Base-by-base conservation (phyloP, 2,329 filamentous ascomycete species). In the Rachicladosporium sp. region DNA sequence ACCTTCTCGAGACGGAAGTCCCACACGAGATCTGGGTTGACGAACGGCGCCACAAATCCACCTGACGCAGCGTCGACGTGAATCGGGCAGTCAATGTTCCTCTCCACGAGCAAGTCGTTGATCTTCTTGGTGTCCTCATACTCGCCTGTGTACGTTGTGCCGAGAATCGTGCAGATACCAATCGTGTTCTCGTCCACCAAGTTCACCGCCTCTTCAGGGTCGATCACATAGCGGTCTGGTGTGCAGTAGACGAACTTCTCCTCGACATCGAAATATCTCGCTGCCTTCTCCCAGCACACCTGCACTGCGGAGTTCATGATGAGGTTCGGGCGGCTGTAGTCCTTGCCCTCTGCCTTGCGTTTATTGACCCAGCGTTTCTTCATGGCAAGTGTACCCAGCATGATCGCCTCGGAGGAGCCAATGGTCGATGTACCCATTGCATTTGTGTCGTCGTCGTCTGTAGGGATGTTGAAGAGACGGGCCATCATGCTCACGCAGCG, bases 221-320 rank as follows among this genome's bases (percentile, higher is more conserved):
- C 76, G 50, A 80, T 78, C 6, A 78, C 73, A 44, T 70, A 80
- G 43, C 76, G 71, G 7, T 71, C 67, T 4, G 68, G 60, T 3
- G 74, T 78, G 58, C 74, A 79, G 60, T 70, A 78, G 42, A 77
- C 73, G 46, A 75, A 87, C 64, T 83, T 85, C 69, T 95, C 88
- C 51, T 95, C 89, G 33, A 95, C 75, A 54, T 96, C 89, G 42
- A 64, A 62, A 50, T 64, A 64, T 10, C 61, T 49, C 32, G 66
- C 64, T 1, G 66, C 66, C 69, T 95, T 95, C 63, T 95, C 87
- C 88, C 88, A 95, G 71, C 87, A 94, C 32, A 95, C 89, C 65
- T 96, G 89, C 2, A 95, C 89, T 29, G 89, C 88, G 19, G 84
- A 86, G 53, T 84, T 91, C 89, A 96, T 95, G 69, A 96, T 68